Base-by-base conservation (phyloP, 2,329 filamentous ascomycete species). In the Diaporthe velutina region DNA sequence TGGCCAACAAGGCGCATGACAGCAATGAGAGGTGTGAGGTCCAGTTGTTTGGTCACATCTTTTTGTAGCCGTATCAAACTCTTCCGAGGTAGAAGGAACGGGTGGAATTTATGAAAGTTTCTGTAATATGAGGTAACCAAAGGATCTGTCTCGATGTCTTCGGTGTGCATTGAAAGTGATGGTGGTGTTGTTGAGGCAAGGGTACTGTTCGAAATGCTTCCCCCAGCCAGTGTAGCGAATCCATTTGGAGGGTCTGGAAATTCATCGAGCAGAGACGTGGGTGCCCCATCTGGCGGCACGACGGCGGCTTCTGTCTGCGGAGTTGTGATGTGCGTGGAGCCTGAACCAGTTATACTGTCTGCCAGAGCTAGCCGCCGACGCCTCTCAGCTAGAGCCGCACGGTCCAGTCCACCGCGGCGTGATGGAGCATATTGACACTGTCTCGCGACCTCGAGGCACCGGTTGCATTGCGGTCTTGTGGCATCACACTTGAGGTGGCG, bases 401-500 rank as follows among this genome's bases (percentile, higher is more conserved):
- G 42, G 52, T 67, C 61, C 42, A 67, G 61, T 2, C 61, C 61
- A 28, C 61, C 61, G 7, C 61, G 61, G 10, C 61, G 61, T 35
- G 61, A 67, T 13, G 61, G 61, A 3, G 61, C 61, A 28, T 67
- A 67, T 35, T 67, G 61, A 10, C 61, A 67, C 3, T 67, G 19
- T 8, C 42, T 38, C 3, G 61, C 45, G 61, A 67, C 45, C 45
- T 67, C 61, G 22, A 67, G 30, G 19, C 61, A 67, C 12, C 61
- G 42, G 30, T 67, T 67, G 8, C 61, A 67, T 17, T 67, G 61
- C 2, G 61, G 61, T 17, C 61, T 22, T 1, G 61, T 52, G 8
- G 61, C 61, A n/a, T 67, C 61, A 42, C 61, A 67, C 25, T 50
- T 67, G 6, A 67, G 61, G 22, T 67, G 61, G 22, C 61, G 61